Evolutionary conservation across 352 stramenopile species (phyloP), one percentile per base, ranked within the genome.

Genomic region (Pythium plurisporium): DNA sequence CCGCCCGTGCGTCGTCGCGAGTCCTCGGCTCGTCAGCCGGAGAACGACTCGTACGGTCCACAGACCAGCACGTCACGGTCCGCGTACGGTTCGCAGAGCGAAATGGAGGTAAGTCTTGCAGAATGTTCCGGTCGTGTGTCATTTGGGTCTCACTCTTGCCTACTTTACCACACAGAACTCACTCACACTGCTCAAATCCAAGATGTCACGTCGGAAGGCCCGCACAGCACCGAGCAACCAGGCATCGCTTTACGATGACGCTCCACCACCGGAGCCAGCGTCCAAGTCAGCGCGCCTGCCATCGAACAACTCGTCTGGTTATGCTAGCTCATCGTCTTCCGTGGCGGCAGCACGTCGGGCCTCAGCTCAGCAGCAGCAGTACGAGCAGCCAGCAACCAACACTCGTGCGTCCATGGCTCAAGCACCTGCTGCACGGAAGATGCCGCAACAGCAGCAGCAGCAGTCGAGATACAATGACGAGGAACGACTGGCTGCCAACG

Each of bases 161-260:
- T 22, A 14, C 14, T 23, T 34, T 31, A 27, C 22, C 0, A 52
- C 25, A 17, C 27, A 92, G 74, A 90, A 72, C 62, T 90, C 82
- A 6, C 56, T 92, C 30, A 74, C 75, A 50, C 67, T 92, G 5
- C 71, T 92, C 36, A 92, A 92, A 49, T 89, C 80, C 6, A 92
- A 91, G 45, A 88, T 92, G 78, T 87, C 78, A 44, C 73, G 75
- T 22, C 69, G 75, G 30, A 90, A 89, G 59, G 70, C 76, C 0
- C 76, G 80, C n/a, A 89, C 72, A 27, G 79, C 82, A 4, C 82
- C 79, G 2, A 90, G 78, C 9, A 87, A 91, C 31, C 70, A 82
- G 17, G 70, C 77, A 12, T 89, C 79, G 4, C 64, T 89, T 20
- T 89, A 89, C 40, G 64, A 86, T 10, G 82, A 89, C 30, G 73